These are phyloP conservation scores for Kodamaea fungicola DNA, from an alignment of 1,139 yeast genomes.

Conservation along the genomic window DNA sequence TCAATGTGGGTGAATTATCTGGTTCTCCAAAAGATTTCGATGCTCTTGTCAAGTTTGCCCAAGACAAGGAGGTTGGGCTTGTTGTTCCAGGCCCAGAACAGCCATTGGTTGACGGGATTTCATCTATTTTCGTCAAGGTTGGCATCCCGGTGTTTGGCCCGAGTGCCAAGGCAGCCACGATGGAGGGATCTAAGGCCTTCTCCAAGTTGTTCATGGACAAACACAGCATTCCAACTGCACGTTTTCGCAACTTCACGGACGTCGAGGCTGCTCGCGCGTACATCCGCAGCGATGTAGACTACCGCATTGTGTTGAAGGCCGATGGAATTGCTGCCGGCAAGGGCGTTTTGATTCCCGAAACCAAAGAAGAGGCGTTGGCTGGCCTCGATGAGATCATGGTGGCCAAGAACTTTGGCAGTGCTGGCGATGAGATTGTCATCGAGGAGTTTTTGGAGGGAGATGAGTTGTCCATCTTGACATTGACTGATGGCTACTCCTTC, in stretches of 20 bases:
- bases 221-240: slow-evolving; percentile 92
- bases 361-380: slow-evolving; percentile 76
- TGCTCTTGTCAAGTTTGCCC: slow-evolving; percentile 64
- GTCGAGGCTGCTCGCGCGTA: slow-evolving; percentile 73
- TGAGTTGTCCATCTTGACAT: slow-evolving; percentile 87
- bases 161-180: slow-evolving; percentile 77
- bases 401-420: slow-evolving; percentile 81
- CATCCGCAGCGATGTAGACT: slow-evolving; percentile 54
- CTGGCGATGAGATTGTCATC: slow-evolving; percentile 95
- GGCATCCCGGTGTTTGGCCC: slow-evolving; percentile 99
- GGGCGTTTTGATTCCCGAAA: slow-evolving; percentile 91
- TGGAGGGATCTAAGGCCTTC: slow-evolving; percentile 97
- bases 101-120: slow-evolving; percentile 92
- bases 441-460: slow-evolving; percentile 97
- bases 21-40: slow-evolving; percentile 57
- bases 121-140: slow-evolving; percentile 62
- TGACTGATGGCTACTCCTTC: slow-evolving; percentile 91
- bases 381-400: slow-evolving; percentile 91
- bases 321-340: slow-evolving; percentile 99
- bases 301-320: slow-evolving; percentile 89
- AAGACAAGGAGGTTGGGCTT: slow-evolving; percentile 60
- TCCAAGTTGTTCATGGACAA: slow-evolving; percentile 92
- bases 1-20: slow-evolving; percentile 67
- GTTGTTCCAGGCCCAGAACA: slow-evolving; percentile 99
- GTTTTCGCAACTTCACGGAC: slow-evolving; percentile 73